A percentile compares a stretch with the other conserved stretches of the same genome.
Evolutionary conservation across 345 rosid genomes (phyloP).

Genomic region (Dipteronia dyeriana): DNA sequence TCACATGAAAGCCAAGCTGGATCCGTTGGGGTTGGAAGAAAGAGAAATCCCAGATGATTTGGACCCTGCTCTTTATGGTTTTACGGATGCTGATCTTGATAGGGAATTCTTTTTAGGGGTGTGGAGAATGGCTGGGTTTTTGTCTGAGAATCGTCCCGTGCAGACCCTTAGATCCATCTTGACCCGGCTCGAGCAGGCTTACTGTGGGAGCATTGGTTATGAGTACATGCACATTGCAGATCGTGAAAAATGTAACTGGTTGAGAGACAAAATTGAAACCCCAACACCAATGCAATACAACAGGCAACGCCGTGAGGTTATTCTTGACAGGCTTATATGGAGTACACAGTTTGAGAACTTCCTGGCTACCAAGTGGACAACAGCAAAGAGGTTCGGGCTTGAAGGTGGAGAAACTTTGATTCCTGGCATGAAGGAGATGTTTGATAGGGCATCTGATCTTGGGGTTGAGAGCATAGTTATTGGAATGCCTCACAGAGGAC

Average conservation of each 20-base stretch:
- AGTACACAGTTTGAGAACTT: slow-evolving; percentile 86
- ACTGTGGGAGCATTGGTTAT: slow-evolving; percentile 78
- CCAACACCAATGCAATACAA: slow-evolving; percentile 73
- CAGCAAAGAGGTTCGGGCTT: slow-evolving; percentile 87
- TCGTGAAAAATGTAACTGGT: slow-evolving; percentile 78
- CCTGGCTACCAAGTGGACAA: slow-evolving; percentile 85
- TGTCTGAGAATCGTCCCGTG: slow-evolving; percentile 86
- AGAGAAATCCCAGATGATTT: slow-evolving; percentile 75
- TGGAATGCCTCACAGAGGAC: slow-evolving; percentile 82
- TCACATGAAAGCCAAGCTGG: slow-evolving; percentile 82
- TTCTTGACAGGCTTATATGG: slow-evolving; percentile 83
- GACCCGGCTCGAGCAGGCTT: slow-evolving; percentile 82
- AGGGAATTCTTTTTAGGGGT: slow-evolving; percentile 80
- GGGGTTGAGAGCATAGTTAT: slow-evolving; percentile 86
- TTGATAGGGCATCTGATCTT: slow-evolving; percentile 74
- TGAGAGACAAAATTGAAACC: slow-evolving; percentile 86
- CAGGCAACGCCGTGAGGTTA: slow-evolving; percentile 65
- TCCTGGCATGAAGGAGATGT: slow-evolving; percentile 93
- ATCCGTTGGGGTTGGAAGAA: slow-evolving; percentile 67
- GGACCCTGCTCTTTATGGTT: slow-evolving; percentile 65
- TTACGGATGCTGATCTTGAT: slow-evolving; percentile 71
- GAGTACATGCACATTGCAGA: slow-evolving; percentile 91
- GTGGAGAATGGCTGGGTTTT: slow-evolving; percentile 78
- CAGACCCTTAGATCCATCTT: slow-evolving; percentile 74
- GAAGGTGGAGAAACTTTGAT: slow-evolving; percentile 90